Base-by-base conservation (phyloP, 352 stramenopile genomes). In the Phytophthora boehmeriae region DNA sequence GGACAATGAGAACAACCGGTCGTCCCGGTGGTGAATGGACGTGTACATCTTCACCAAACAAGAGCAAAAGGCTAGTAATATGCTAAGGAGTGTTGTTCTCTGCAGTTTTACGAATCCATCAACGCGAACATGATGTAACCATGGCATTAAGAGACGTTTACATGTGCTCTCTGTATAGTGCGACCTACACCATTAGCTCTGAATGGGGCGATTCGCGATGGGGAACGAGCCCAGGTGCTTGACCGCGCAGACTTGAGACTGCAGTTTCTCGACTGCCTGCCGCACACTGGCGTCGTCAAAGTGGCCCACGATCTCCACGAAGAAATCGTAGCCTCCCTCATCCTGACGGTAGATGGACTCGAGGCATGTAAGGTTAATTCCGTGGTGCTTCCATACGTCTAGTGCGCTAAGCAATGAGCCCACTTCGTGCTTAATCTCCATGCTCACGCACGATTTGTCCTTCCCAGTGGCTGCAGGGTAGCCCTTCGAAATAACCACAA, bases 341-440 rank as follows among this genome's bases (percentile, higher is more conserved):
- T 90, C 76, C 44, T 82, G 59, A 5, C 86, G 83, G 48, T 92
- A 92, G 44, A 96, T 92, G n/a, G 84, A 94, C 65, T 96, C 88
- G 34, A 96, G 75, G 38, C 85, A 88, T 48, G 78, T 91, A 46
- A 96, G 66, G 54, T 95, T 96, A 55, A 96, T 82, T 19, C 60
- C 66, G 50, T 93, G 82, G 9, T 63, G 60, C 68, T 96, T 95
- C 80, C 88, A 95, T 22, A 95, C 83, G 51, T 92, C 77, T 8
- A 96, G 65, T 5, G 86, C 83, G 36, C 58, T 83, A 13, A 96
- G 62, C 32, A 96, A 63, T 36, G 86, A 94, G 27, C 88, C 88
- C n/a, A 95, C 86, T 71, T 95, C 73, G 73, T 96, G 86, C 70
- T 86, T 90, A 46, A 96, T 87, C 52, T 80, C 77, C 83, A 95